Conservation (phyloP, 768 basidiomycete genomes). For the Lactifluus piperatus region DNA sequence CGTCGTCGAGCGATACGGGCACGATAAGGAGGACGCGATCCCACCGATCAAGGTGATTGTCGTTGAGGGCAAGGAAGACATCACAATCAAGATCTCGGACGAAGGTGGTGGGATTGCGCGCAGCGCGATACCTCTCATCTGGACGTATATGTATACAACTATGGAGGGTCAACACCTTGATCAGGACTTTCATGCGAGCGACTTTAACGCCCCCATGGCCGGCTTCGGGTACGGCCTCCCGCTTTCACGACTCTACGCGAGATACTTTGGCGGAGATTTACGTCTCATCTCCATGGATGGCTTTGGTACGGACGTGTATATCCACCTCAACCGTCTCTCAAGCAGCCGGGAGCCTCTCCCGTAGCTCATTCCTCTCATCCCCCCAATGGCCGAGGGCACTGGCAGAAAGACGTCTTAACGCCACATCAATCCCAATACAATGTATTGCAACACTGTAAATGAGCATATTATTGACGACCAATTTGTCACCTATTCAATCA, state of each 20-base stretch:
- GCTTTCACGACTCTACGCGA: conserved; percentile 85
- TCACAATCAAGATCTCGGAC: conserved; percentile 97
- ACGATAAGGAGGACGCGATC: conserved; percentile 66
- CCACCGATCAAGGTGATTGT: conserved; percentile 93
- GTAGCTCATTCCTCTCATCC: conserved; percentile 24
- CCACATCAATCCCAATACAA: not conserved
- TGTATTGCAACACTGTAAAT: not conserved
- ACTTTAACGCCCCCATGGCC: conserved; percentile 98
- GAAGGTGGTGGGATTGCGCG: conserved; percentile 94
- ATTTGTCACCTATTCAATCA: not conserved
- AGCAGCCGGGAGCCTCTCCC: conserved; percentile 75
- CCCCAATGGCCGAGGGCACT: not conserved
- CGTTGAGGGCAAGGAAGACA: conserved; percentile 95
- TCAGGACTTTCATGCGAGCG: conserved; percentile 71
- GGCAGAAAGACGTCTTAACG: not conserved
- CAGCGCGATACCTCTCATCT: conserved; percentile 86
- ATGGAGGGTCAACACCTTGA: conserved; percentile 66
- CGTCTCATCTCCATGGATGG: conserved; percentile 97
- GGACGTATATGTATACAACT: conserved; percentile 98
- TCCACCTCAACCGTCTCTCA: conserved; percentile 79
- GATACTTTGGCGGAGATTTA: conserved; percentile 93
- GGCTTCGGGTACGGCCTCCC: conserved; percentile 94
- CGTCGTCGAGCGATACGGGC: conserved; percentile 87
- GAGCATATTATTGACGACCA: not conserved
- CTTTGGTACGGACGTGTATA: conserved; percentile 92